Conservation (phyloP, 1,284 basidiomycete species). For the Prillingera fragicola region DNA sequence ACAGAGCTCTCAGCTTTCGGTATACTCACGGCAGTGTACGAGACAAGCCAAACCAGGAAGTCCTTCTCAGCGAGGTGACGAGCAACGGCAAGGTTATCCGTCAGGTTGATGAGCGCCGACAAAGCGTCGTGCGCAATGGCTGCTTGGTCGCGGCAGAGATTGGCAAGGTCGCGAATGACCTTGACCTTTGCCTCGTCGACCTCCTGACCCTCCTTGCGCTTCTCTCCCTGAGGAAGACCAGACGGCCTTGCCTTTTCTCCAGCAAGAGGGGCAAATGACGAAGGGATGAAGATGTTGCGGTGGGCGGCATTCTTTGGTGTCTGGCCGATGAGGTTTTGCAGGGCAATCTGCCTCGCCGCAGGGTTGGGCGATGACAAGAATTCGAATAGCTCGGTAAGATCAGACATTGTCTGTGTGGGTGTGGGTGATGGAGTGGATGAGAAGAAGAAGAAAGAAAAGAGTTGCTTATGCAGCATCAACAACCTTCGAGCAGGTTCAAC, state of each 20-base stretch:
- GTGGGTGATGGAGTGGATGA: neutral
- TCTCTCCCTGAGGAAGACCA: slow-evolving; percentile 16
- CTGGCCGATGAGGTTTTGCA: slow-evolving; percentile 74
- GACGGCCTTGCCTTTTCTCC: slow-evolving; percentile 2
- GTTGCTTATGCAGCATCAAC: neutral
- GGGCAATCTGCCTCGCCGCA: slow-evolving; percentile 76
- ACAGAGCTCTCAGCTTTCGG: no score
- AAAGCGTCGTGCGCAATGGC: slow-evolving; percentile 93
- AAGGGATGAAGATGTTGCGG: slow-evolving; percentile 66
- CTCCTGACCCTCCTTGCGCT: slow-evolving; percentile 45
- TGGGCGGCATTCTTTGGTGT: slow-evolving; percentile 66
- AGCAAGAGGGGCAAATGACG: slow-evolving; percentile 43
- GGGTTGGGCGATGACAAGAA: slow-evolving; percentile 84
- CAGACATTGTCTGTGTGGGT: slow-evolving; percentile 30
- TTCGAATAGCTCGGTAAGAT: slow-evolving; percentile 62
- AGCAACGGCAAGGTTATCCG: slow-evolving; percentile 71
- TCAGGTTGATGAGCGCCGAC: slow-evolving; percentile 87
- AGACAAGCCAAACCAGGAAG: slow-evolving; percentile 78
- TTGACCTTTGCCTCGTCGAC: slow-evolving; percentile 62
- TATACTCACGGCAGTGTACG: slow-evolving; percentile 77
- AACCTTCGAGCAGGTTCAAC: no score
- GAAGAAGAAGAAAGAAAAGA: neutral
- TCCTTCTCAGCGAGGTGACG: slow-evolving; percentile 64
- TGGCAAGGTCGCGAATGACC: slow-evolving; percentile 60
- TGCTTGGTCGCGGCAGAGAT: slow-evolving; percentile 77